phyloP scores from a whole-genome alignment of 371 early-diverging fungal species.

The Actinomucor elegans region DNA sequence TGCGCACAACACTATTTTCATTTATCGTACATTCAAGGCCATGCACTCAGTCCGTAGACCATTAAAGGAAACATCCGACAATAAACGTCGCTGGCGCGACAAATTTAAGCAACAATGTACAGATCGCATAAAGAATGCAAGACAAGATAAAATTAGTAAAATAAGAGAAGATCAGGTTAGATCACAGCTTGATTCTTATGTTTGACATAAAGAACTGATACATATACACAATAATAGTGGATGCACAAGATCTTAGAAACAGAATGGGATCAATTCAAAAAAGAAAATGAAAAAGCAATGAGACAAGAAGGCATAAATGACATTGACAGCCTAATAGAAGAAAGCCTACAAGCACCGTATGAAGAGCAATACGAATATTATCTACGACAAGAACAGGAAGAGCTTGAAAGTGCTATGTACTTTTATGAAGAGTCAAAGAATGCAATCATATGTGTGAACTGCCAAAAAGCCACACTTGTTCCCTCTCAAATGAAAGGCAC shows the following conservation, averaged over 20 bases:
- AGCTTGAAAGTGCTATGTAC: neutral
- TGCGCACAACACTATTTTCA: neutral
- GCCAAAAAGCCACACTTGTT: neutral
- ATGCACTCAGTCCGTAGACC: slow-evolving; percentile 6
- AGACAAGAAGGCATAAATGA: slow-evolving; percentile 16
- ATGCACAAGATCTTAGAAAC: slow-evolving; percentile 4
- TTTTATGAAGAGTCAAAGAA: slow-evolving; percentile 3
- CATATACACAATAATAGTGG: slow-evolving; percentile 18
- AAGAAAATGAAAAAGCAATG: slow-evolving; percentile 16
- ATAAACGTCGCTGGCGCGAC: slow-evolving; percentile 17
- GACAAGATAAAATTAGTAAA: slow-evolving; percentile 11
- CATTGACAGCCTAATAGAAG: slow-evolving; percentile 14
- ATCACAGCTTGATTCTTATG: neutral
- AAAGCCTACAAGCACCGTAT: slow-evolving; percentile 5
- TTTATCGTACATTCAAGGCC: neutral
- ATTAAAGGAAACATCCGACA: slow-evolving; percentile 5
- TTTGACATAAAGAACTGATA: no score
- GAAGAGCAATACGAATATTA: slow-evolving; percentile 4
- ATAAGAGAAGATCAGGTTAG: slow-evolving; percentile 17
- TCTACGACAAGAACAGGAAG: neutral
- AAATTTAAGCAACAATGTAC: slow-evolving; percentile 13
- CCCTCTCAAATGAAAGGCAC: neutral
- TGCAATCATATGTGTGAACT: slow-evolving; percentile 9
- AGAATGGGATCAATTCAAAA: slow-evolving; percentile 11
- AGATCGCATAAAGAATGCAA: slow-evolving; percentile 3